These are phyloP conservation scores for Fusarium sterilihyphosum DNA, from an alignment of 2,329 filamentous ascomycete genomes.

Conservation along the genomic window DNA sequence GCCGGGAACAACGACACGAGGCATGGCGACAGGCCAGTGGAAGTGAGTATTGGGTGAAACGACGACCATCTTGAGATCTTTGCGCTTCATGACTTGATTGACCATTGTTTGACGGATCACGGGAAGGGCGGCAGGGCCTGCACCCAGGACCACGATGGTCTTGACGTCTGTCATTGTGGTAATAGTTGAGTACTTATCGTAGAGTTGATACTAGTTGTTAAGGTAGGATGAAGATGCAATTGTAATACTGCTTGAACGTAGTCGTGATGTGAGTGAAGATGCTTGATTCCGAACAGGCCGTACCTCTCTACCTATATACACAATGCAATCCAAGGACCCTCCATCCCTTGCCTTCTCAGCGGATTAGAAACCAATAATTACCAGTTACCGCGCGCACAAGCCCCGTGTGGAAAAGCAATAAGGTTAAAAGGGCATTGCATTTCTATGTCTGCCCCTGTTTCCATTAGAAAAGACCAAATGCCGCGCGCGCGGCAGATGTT, in stretches of 20 bases:
- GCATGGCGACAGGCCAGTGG: conserved; percentile 60
- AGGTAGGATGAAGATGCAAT: neutral
- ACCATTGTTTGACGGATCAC: conserved; percentile 62
- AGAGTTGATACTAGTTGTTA: neutral
- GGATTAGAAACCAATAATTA: conserved; percentile 5
- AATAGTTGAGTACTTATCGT: neutral
- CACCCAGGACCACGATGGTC: conserved; percentile 62
- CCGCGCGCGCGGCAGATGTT: conserved; percentile 5
- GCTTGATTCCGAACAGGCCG: neutral
- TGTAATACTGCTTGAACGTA: neutral
- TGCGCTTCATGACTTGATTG: conserved; percentile 51
- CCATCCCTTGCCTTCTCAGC: conserved; percentile 2
- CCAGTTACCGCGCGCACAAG: neutral
- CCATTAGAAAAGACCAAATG: neutral
- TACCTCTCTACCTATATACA: conserved; percentile 10
- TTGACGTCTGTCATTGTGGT: conserved; percentile 40
- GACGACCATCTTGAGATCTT: conserved; percentile 56
- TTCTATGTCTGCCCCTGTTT: neutral
- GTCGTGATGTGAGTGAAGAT: neutral
- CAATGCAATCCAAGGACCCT: neutral
- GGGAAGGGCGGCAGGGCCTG: conserved; percentile 57
- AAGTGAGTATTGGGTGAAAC: conserved; percentile 60
- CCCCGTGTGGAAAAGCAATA: neutral
- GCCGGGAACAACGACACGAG: conserved; percentile 59
- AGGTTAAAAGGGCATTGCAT: neutral